Evolutionary conservation across 768 basidiomycete species (phyloP), one percentile per base, ranked within the genome.

Genomic region (Lactifluus subvellereus): DNA sequence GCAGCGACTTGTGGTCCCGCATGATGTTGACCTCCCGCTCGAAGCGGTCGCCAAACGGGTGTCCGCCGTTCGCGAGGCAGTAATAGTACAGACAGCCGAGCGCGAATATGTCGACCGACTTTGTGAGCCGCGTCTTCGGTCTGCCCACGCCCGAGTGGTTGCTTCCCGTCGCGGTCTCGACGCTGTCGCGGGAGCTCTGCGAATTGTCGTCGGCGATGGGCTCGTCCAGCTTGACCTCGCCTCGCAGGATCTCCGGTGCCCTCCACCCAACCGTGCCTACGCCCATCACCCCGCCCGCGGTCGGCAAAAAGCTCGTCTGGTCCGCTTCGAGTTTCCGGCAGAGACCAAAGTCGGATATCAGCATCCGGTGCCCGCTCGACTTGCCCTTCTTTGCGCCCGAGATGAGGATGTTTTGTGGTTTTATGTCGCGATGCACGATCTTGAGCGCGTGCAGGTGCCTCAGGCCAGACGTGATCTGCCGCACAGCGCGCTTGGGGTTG

Each of bases 231-330:
- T 91, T 91, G 60, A 99, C 96, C 59, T 97, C 93, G 2, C 96
- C 96, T 27, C 91, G 80, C 50, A 99, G 76, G 66, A 98, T 94
- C 76, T 99, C 97, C 0, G 97, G 97, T 0, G 97, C 97, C 5
- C 97, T 85, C 93, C 97, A 99, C 1, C 97, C 97, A 20, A 95
- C 88, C 0, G 95, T 96, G 14, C 97, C 97, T 10, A 91, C 94
- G 22, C 84, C 91, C 77, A 91, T 84, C 37, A 88, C 84, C 6
- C 96, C 93, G 70, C 95, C 89, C 16, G 86, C 85, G 0, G 96
- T 98, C 1, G 95, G 96, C 67, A 94, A 76, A 74, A 98, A 98
- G 70, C 92, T 94, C 55, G 94, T 95, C 80, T 98, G 95, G 74
- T 98, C 97, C 42, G 91, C 77, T 67, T 98, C 95, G 50, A 98